These are phyloP conservation scores for Umbelopsis sp. DNA, from an alignment of 192 early-diverging fungal genomes.

Conservation along the genomic window DNA sequence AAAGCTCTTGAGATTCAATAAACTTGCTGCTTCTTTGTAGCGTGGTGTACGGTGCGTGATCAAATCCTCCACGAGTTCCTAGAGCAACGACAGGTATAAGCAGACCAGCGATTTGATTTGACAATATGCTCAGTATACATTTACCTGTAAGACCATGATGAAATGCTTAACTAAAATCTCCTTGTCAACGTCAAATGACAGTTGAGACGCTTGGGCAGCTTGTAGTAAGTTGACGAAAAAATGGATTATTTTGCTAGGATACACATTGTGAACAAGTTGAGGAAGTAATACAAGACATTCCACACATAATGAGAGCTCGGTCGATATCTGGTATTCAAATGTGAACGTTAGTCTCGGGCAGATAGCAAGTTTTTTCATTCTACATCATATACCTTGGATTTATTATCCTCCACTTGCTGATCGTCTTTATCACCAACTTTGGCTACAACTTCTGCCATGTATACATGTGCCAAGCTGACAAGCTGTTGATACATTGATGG, in stretches of 20 bases:
- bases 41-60: conserved; percentile 36
- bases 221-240: conserved; percentile 7
- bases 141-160: conserved; percentile 3
- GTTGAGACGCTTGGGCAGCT: conserved; percentile 5
- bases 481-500: background rate
- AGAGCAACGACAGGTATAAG: background rate
- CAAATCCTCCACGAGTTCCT: conserved; percentile 4
- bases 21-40: conserved; percentile 47
- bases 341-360: too few relatives aligned
- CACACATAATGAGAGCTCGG: background rate
- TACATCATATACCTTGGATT: background rate
- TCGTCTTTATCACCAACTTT: conserved; percentile 8
- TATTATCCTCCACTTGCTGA: background rate
- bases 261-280: background rate
- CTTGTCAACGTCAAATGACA: background rate
- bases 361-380: too few relatives aligned
- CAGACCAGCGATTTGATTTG: background rate
- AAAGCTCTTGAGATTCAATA: conserved; percentile 42
- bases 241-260: background rate
- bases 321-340: background rate
- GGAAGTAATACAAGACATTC: conserved; percentile 6
- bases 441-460: background rate
- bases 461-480: background rate
- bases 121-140: background rate
- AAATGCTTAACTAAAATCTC: background rate